These are phyloP conservation scores for Colletotrichum somersetense DNA, from an alignment of 2,329 filamentous ascomycete species.

Conservation along the genomic window DNA sequence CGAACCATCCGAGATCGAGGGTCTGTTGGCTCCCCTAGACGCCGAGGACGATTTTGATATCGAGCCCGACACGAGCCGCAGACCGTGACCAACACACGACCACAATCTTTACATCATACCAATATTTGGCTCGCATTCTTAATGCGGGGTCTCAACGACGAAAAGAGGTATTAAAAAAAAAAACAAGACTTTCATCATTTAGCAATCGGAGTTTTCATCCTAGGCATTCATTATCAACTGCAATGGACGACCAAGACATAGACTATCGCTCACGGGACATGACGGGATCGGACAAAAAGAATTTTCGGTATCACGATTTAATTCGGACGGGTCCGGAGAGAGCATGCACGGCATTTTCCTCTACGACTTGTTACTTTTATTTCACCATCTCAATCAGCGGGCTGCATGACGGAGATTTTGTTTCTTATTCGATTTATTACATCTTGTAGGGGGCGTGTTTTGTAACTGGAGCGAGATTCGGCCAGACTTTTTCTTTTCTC, in stretches of 20 bases:
- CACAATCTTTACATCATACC: not conserved
- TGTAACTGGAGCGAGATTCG: conserved; percentile 21
- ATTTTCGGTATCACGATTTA: conserved; percentile 23
- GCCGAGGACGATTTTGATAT: conserved; percentile 26
- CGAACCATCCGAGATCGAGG: conserved; percentile 40
- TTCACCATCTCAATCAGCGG: conserved; percentile 33
- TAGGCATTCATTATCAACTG: conserved; percentile 42
- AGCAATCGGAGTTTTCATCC: conserved; percentile 35
- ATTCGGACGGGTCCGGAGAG: conserved; percentile 26
- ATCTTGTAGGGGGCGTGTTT: conserved; percentile 19
- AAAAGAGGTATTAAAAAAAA: not conserved
- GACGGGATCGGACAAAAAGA: conserved; percentile 29
- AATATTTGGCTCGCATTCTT: conserved; percentile 13
- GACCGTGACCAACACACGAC: conserved; percentile 6
- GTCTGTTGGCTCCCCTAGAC: conserved; percentile 17
- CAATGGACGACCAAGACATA: conserved; percentile 41
- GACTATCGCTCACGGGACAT: conserved; percentile 40
- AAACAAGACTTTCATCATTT: conserved; percentile 8
- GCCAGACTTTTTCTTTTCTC: not conserved
- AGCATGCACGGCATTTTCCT: conserved; percentile 27
- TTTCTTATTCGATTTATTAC: conserved; percentile 24
- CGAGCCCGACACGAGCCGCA: conserved; percentile 34
- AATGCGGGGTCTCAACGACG: conserved; percentile 9
- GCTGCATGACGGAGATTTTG: conserved; percentile 34
- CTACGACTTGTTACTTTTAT: conserved; percentile 39